Base-by-base conservation (phyloP, 2,329 filamentous ascomycete genomes). In the Metarhizium album region DNA sequence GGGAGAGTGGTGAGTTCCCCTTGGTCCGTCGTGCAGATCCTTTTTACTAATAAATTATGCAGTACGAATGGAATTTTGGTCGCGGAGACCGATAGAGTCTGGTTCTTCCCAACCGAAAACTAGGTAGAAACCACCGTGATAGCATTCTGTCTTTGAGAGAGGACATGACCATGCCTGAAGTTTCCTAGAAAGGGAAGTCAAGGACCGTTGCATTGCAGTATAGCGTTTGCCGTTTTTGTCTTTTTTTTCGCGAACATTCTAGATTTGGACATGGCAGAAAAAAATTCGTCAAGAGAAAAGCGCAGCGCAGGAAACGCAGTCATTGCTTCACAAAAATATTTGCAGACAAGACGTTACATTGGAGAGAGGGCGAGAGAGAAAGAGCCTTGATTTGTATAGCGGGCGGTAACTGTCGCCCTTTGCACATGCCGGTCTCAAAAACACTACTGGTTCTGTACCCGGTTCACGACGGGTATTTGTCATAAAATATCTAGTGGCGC, bases 1-100 rank as follows among this genome's bases (percentile, higher is more conserved):
- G 93, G 93, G 29, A 78, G 84, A 73, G 91, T 98, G 68, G 87
- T 93, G 56, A 65, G 69, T 66, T 35, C 4, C 2, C 11, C 38
- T 16, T n/a, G 27, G 13, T 1, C 11, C 7, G 11, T 18, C 47
- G 53, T 9, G 40, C 13, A n/a, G 20, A 60, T 50, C 37, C 16
- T 7, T n/a, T 24, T 8, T 38, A 33, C 52, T 42, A 24, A 48
- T n/a, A 33, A 8, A 20, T 0, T 3, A 4, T 9, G 22, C 47
- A 83, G 80, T 82, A 79, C 59, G 79, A 83, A 63, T 83, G 80
- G 80, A 81, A 75, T 55, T 66, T 83, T 57, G 69, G 78, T n/a
- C 75, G 75, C 56, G 68, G 73, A 57, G 78, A 82, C 58, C 72
- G 75, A 60, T 80, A 76, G 71, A 70, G 65, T 56, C 61, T 70